A percentile compares a stretch with the other conserved stretches of the same genome.
Conservation (phyloP, 305 asterid genomes). For the Nicotiana rustica region DNA sequence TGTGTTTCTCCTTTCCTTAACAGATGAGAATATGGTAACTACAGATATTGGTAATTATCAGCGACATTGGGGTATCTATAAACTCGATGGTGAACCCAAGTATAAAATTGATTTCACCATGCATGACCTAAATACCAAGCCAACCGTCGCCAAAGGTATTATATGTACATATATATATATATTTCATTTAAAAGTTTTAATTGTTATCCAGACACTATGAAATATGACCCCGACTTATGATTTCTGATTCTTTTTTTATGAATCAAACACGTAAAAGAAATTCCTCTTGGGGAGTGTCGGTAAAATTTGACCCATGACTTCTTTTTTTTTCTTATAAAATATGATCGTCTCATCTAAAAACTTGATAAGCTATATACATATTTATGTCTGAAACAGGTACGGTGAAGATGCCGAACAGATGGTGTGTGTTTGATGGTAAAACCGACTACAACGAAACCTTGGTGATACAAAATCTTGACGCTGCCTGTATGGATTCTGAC, state of each 20-base stretch:
- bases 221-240: too few species aligned
- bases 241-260: too few species aligned
- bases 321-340: too few species aligned
- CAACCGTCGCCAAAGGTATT: conserved; percentile 50
- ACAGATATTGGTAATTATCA: conserved; percentile 24
- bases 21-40: conserved; percentile 45
- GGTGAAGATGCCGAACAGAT: conserved; percentile 52
- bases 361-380: too few species aligned
- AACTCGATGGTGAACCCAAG: conserved; percentile 52
- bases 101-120: conserved; percentile 54
- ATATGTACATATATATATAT: background rate
- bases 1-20: conserved; percentile 37
- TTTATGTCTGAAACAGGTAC: background rate
- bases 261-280: too few species aligned
- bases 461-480: background rate
- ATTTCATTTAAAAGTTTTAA: background rate
- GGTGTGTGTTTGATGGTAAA: conserved; percentile 55
- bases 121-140: conserved; percentile 41
- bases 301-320: too few species aligned
- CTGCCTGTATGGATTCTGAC: conserved; percentile 44
- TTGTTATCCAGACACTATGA: too few species aligned
- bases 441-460: background rate
- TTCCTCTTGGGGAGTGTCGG: too few species aligned
- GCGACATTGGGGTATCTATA: conserved; percentile 63
- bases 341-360: too few species aligned